Evolutionary conservation across 2,329 filamentous ascomycete species (phyloP), one percentile per base, ranked within the genome.

Genomic region (Pyrenophora graminea): DNA sequence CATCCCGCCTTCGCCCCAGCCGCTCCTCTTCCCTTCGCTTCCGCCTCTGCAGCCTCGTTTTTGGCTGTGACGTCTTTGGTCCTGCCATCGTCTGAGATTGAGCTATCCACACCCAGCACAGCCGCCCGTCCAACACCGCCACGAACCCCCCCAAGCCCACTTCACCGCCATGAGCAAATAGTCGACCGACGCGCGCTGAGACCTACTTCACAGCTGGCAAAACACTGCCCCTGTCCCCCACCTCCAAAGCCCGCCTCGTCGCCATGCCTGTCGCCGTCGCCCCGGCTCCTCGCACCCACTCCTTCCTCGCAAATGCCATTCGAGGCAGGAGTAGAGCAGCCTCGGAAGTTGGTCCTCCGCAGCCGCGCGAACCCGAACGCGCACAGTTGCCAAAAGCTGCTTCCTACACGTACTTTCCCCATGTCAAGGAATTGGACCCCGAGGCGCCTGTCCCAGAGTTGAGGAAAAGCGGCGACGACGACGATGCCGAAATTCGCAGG

Each of bases 381-480:
- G 58, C 57, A 18, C 61, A 68, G 51, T 56, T 75, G 40, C 69
- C 71, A 46, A 74, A 74, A 49, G 69, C 73, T 30, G 73, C 73
- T 23, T 72, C 69, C 37, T 75, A 75, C 58, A 74, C 72, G 39
- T 74, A 75, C 64, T 73, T 75, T 41, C 71, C 72, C 9, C 63
- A 61, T 6, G 69, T 74, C 25, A 72, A 73, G 48, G 66, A 72
- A 45, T 55, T 72, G 33, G 63, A 70, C 43, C 63, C 67, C n/a
- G 68, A 66, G 39, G 45, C 68, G 21, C 53, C 62, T 19, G 57
- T 65, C 38, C 58, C 67, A 27, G 68, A 67, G 12, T 10, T 9
- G 5, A 10, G 10, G 39, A 52, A 66, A 32, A 69, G 64, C 49
- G 61, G 67, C 37, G 66, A 68, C 3, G 70, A 73, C 32, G 68